Evolutionary conservation across 345 rosid genomes (phyloP), one percentile per base, ranked within the genome.

Genomic region (Eucalyptus paniculata): DNA sequence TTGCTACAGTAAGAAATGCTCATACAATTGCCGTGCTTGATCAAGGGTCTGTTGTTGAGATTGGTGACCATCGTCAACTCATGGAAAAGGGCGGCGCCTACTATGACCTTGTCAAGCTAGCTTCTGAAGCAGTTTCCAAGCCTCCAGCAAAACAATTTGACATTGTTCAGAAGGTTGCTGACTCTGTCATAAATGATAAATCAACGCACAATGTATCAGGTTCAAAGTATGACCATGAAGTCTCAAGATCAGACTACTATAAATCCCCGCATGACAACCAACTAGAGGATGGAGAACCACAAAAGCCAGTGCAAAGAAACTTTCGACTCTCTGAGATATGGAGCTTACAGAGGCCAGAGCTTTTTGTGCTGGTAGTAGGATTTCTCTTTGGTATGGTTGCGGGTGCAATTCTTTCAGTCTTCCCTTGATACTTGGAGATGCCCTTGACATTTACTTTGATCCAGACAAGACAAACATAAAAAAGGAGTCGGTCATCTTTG

Each of bases 321-420:
- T 95, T 90, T 88, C 58, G 14, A 88, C 92, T 94, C 28, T 94
- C 95, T 21, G 92, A 93, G 87, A 89, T 94, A 82, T 93, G 95
- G 97, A 89, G 51, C 28, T 90, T 95, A 14, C 97, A 95, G 87
- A 94, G 88, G 89, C 96, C 95, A 15, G 96, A 95, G 92, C n/a
- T 92, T n/a, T 1, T 69, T 60, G 88, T 90, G 87, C 93, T 95
- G 77, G 47, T 94, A 21, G 21, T 93, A 2, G 97, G 97, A 85
- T 95, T 95, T 86, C 47, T 93, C 56, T 54, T 90, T 8, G 95
- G 95, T 14, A 92, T 93, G 77, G 87, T 42, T 90, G 96, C 95
- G 2, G 97, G 96, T 5, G 95, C 95, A n/a, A 91, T 95, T 90
- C 93, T 95, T 86, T 94, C 97, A 19, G 89, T 95, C 65, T 95